phyloP scores from a whole-genome alignment of 495 filamentous ascomycete species.

The Cercophora samala region DNA sequence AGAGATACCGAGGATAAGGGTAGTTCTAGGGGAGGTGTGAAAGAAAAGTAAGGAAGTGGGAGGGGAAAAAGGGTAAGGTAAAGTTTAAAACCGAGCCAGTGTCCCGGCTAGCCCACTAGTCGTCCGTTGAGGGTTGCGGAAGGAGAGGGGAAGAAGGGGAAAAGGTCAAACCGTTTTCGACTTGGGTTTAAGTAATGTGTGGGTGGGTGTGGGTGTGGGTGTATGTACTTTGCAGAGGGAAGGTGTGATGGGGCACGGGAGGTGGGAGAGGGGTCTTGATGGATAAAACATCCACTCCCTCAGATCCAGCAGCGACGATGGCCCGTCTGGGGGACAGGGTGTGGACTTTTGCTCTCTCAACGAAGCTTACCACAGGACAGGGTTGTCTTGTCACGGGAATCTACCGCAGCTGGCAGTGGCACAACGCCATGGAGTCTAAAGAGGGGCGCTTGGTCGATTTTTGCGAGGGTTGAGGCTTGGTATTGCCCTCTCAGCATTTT shows the following conservation, averaged over 20 bases:
- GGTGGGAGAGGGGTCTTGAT: not conserved
- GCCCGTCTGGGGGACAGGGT: not conserved
- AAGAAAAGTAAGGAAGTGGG: constrained; percentile 3
- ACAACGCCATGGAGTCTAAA: constrained; percentile 6
- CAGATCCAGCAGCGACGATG: not conserved
- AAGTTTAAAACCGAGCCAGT: not conserved
- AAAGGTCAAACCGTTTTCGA: not conserved
- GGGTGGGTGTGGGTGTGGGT: not conserved
- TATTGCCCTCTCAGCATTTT: not conserved
- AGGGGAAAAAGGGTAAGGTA: constrained; percentile 7
- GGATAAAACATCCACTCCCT: not conserved
- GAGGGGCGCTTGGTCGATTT: not conserved
- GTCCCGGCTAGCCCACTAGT: not conserved
- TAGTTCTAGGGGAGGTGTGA: constrained; percentile 3
- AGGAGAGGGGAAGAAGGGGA: not conserved
- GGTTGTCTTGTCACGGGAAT: not conserved
- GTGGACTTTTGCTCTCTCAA: not conserved
- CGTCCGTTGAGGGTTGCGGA: not conserved
- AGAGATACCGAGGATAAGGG: constrained; percentile 2
- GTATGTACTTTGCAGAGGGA: not conserved
- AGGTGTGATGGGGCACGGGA: not conserved
- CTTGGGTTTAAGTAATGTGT: not conserved
- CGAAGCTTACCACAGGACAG: not conserved
- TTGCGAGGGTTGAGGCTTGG: not conserved
- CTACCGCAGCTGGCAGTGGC: not conserved